Conservation (phyloP, 2,329 filamentous ascomycete species). For the Xenoacremonium recifei region DNA sequence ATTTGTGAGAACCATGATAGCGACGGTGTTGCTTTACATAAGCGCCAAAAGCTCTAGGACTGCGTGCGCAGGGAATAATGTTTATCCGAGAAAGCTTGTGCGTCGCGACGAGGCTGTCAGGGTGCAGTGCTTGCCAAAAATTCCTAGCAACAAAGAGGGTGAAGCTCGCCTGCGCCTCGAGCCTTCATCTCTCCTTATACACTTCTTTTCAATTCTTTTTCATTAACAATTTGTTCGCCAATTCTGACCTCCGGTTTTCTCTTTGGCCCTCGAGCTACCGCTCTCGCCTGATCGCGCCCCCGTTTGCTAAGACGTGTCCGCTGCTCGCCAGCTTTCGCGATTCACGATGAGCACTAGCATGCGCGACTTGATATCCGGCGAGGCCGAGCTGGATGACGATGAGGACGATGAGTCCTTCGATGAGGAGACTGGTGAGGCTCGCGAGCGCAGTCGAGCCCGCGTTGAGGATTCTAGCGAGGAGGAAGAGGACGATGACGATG, state of each 20-base stretch:
- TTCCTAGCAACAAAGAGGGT: slow-evolving; percentile 17
- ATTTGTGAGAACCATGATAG: too few relatives aligned
- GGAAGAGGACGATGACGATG: slow-evolving; percentile 88
- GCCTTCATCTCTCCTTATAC: slow-evolving; percentile 9
- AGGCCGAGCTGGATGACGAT: slow-evolving; percentile 83
- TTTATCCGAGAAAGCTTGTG: slow-evolving; percentile 17
- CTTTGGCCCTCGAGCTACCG: too few relatives aligned
- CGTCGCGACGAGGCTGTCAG: slow-evolving; percentile 29
- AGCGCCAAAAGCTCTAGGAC: too few relatives aligned
- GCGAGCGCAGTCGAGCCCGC: slow-evolving; percentile 35
- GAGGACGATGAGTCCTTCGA: slow-evolving; percentile 83
- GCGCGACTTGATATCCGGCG: slow-evolving; percentile 77
- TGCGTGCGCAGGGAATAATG: too few relatives aligned
- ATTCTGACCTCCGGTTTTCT: too few relatives aligned
- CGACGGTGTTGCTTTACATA: too few relatives aligned
- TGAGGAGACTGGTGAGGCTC: slow-evolving; percentile 67
- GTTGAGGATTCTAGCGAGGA: slow-evolving; percentile 88
- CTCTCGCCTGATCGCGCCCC: not conserved
- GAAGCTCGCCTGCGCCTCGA: slow-evolving; percentile 5
- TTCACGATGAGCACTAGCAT: slow-evolving; percentile 61
- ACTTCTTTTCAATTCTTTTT: slow-evolving; percentile 1
- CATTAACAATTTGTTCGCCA: not conserved
- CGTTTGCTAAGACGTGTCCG: slow-evolving; percentile 19
- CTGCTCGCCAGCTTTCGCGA: slow-evolving; percentile 23
- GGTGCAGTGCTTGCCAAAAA: slow-evolving; percentile 28